These are phyloP conservation scores for Solanum chacoense DNA, from an alignment of 305 asterid genomes.

Conservation along the genomic window DNA sequence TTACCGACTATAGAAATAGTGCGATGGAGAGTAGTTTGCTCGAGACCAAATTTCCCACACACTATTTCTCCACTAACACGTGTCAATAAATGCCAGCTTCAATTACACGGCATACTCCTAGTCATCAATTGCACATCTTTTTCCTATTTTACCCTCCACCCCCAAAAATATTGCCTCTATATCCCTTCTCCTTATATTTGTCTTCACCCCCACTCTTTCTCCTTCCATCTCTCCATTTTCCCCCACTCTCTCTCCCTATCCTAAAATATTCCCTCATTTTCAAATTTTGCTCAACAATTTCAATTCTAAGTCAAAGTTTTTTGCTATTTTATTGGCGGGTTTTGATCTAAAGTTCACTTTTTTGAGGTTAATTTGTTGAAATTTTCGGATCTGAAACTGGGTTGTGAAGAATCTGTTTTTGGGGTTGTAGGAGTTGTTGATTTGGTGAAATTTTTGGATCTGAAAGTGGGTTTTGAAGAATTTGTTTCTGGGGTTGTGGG, in stretches of 20 bases:
- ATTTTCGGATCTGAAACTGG: conserved; percentile 25
- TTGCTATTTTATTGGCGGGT: not conserved
- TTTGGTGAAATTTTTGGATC: conserved; percentile 20
- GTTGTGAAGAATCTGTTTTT: not conserved
- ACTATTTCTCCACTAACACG: conserved; percentile 12
- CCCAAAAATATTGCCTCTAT: conserved; percentile 7
- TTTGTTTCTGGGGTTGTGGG: not conserved
- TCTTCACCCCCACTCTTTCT: not conserved
- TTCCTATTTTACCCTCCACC: conserved; percentile 10
- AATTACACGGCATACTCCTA: conserved; percentile 19
- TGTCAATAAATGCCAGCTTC: conserved; percentile 14
- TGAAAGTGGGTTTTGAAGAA: conserved; percentile 2
- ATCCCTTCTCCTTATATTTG: conserved; percentile 3
- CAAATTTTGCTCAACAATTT: not conserved
- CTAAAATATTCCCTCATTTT: conserved; percentile 1
- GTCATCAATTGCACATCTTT: not conserved
- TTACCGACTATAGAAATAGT: not conserved
- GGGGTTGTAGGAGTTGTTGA: not conserved
- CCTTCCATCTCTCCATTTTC: not conserved
- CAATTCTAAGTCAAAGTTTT: not conserved
- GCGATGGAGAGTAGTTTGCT: not conserved
- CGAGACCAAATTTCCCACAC: not conserved
- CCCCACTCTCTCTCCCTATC: not conserved
- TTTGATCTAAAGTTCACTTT: not conserved
- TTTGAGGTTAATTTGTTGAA: not conserved